phyloP scores from a whole-genome alignment of 495 filamentous ascomycete genomes.

The Aspergillus biplanus region DNA sequence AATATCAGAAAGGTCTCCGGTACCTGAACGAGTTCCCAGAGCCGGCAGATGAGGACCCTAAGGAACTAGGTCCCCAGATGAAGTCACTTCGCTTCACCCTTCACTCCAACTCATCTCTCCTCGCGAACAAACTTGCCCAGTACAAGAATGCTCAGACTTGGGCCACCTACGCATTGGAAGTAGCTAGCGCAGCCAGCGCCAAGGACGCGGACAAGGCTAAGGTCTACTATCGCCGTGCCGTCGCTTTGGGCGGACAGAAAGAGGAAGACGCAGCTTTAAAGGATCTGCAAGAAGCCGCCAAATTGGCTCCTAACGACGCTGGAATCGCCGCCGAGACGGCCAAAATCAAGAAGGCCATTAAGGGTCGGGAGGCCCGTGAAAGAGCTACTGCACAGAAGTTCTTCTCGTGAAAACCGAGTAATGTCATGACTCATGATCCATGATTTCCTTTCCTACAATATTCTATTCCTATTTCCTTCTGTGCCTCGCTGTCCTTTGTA shows the following conservation, averaged over 20 bases:
- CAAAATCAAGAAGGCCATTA: constrained; percentile 72
- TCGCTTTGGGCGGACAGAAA: constrained; percentile 72
- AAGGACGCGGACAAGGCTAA: constrained; percentile 84
- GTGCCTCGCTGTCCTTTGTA: constrained; percentile 16
- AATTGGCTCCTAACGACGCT: constrained; percentile 75
- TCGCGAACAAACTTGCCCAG: constrained; percentile 78
- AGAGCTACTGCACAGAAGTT: constrained; percentile 88
- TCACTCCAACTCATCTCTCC: constrained; percentile 75
- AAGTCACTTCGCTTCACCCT: constrained; percentile 75
- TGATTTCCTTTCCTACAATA: constrained; percentile 19
- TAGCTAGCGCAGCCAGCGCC: constrained; percentile 55
- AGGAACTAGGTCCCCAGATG: constrained; percentile 67
- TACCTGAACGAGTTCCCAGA: constrained; percentile 90
- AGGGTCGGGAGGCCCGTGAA: constrained; percentile 78
- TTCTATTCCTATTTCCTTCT: constrained; percentile 3
- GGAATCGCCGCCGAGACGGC: constrained; percentile 75
- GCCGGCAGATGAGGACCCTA: constrained; percentile 64
- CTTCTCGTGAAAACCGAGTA: constrained; percentile 56
- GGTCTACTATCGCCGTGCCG: constrained; percentile 79
- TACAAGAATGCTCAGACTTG: constrained; percentile 69
- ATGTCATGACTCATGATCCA: constrained; percentile 39
- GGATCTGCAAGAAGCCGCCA: constrained; percentile 76
- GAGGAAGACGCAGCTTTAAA: constrained; percentile 83
- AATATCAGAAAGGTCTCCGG: constrained; percentile 97
- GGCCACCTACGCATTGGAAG: constrained; percentile 74